Evolutionary conservation across 2,329 filamentous ascomycete species (phyloP), one percentile per base, ranked within the genome.

Genomic region (Claviceps africana): DNA sequence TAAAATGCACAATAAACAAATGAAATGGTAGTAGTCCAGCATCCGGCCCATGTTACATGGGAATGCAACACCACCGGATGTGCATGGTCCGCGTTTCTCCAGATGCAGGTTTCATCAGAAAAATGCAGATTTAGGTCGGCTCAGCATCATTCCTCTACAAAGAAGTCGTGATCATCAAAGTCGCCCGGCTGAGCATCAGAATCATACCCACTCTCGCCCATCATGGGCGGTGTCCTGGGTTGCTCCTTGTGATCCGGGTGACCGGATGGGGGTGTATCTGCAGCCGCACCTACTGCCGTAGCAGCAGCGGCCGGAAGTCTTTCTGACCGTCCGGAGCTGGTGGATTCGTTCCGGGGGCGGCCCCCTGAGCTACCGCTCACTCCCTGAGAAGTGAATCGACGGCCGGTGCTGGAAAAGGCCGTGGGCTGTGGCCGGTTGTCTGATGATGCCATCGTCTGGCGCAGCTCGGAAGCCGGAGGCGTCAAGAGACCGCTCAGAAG

Each of bases 401-500:
- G 76, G 21, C 79, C 79, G 0, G 79, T 83, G 56, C 68, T 78
- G 13, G 73, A 70, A 59, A 83, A 83, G 1, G 81, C 79, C 0
- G 79, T 82, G 3, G 80, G 77, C 57, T 82, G 79, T 22, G 66
- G 60, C 53, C 65, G 64, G 51, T 56, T 62, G 37, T 67, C 65
- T 28, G 61, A 60, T 2, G 74, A 60, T 3, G 74, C 70, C 0
- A 81, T 77, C 2, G 76, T 79, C 57, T 81, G 81, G 44, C 86
- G 83, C 47, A 85, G 66, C 51, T 81, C 80, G 4, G 86, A 89
- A 31, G 85, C 81, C 4, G 90, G 91, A n/a, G 91, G 90, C 1
- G 91, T 96, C 73, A 96, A 76, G 22, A 95, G 79, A 1, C 90
- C 90, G 0, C 84, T 84, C 21, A 90, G 73, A 55, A 88, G 83